A percentile compares a stretch with the other conserved stretches of the same genome.
Conservation (phyloP, 805 yeast genomes). For the Candida tallmaniae region DNA sequence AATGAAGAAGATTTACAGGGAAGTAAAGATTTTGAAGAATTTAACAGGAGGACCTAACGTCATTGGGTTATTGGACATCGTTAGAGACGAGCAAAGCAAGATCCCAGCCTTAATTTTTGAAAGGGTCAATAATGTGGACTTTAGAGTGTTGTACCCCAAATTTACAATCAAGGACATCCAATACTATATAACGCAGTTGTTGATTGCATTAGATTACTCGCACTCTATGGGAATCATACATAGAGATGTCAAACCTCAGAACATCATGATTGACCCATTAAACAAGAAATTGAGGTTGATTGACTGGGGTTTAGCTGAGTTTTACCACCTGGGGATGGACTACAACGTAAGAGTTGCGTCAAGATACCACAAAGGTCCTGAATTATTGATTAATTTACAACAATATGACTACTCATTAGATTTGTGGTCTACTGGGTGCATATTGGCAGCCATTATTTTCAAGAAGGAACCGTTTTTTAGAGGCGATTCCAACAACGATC, state of each 20-base stretch:
- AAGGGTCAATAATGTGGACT: slow-evolving; percentile 78
- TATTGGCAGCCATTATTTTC: slow-evolving; percentile 83
- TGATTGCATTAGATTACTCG: slow-evolving; percentile 79
- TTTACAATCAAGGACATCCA: slow-evolving; percentile 72
- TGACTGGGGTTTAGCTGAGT: slow-evolving; percentile 95
- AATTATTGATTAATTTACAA: slow-evolving; percentile 74
- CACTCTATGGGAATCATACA: slow-evolving; percentile 96
- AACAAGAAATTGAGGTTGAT: slow-evolving; percentile 62
- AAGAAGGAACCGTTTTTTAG: slow-evolving; percentile 90
- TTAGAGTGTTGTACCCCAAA: slow-evolving; percentile 79
- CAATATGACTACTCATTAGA: slow-evolving; percentile 87
- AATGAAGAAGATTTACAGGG: slow-evolving; percentile 87
- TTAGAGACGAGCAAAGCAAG: slow-evolving; percentile 76
- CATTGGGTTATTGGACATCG: slow-evolving; percentile 73
- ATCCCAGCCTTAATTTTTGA: slow-evolving; percentile 89
- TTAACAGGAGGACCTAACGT: slow-evolving; percentile 81
- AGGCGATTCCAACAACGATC: slow-evolving; percentile 91
- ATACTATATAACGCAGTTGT: slow-evolving; percentile 75
- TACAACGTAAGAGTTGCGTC: slow-evolving; percentile 92
- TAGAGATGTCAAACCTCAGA: slow-evolving; percentile 91
- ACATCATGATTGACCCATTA: slow-evolving; percentile 85
- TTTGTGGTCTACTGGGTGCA: slow-evolving; percentile 89
- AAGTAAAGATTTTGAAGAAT: slow-evolving; percentile 82
- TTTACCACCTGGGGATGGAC: slow-evolving; percentile 83
- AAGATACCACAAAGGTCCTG: slow-evolving; percentile 90